Base-by-base conservation (phyloP, 257 asterid genomes). In the Solanum phureja region DNA sequence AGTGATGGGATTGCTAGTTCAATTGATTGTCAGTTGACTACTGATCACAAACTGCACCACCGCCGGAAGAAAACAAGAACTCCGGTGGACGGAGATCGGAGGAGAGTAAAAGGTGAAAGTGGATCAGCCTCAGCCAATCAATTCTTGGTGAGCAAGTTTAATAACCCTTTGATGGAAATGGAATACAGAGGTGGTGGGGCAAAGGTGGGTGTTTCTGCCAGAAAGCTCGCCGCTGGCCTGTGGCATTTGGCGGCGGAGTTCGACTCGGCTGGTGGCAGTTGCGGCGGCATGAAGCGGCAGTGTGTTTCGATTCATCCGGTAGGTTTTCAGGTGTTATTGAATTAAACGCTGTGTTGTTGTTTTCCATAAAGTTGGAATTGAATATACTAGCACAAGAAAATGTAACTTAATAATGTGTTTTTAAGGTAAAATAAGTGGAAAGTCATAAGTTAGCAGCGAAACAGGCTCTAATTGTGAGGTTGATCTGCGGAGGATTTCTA, bases 141-240 rank as follows among this genome's bases (percentile, higher is more conserved):
- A 14, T 72, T 73, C 33, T 84, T 87, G 11, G 69, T 62, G 19
- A 90, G 92, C 90, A 88, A 89, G 23, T 56, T 81, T 24, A 72
- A 83, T 16, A 85, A 42, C 29, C 68, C 86, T 77, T 87, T 83
- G 12, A 74, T 9, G 31, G 83, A 37, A 74, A 85, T 23, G 84
- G 87, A 87, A 56, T 77, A 66, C 14, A 79, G 87, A 24, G 35
- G 85, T 56, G 86, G 23, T 33, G 89, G 75, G 44, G 74, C 52
- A 21, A 85, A 9, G 87, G 87, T 87, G 62, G 87, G 83, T 24
- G 79, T 90, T 77, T 93, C 95, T 10, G 92, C 93, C 11, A 89
- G 98, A 91, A 93, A 90, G 87, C 93, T 94, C 73, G 95, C 92
- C 42, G 98, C 98, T 66, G 88, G 90, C 21, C 75, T 93, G 82